These are phyloP conservation scores for Pouteria campechiana DNA, from an alignment of 179 eudicot species.

Conservation along the genomic window DNA sequence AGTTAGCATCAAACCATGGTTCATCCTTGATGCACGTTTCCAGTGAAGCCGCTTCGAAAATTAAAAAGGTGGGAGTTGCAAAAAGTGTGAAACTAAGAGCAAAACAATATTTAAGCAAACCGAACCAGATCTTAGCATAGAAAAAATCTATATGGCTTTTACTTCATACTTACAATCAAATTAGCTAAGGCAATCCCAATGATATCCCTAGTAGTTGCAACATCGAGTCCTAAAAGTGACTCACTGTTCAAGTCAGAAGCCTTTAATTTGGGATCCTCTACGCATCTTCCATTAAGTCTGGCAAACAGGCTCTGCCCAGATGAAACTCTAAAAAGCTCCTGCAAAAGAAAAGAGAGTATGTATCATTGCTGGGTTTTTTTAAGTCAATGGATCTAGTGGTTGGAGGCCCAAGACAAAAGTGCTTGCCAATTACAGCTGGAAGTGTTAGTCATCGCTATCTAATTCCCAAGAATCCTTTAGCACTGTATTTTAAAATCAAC, in stretches of 20 bases:
- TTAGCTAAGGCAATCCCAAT: slow-evolving; percentile 88
- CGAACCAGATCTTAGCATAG: not conserved
- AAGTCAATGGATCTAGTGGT: no score
- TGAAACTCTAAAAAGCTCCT: slow-evolving; percentile 85
- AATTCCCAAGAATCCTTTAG: no score
- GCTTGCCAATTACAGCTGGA: no score
- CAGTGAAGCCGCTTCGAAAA: slow-evolving; percentile 74
- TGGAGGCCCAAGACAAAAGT: no score
- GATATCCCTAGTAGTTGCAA: slow-evolving; percentile 74
- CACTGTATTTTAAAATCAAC: no score
- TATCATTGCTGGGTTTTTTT: no score
- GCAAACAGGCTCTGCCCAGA: slow-evolving; percentile 82
- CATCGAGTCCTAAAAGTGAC: slow-evolving; percentile 69
- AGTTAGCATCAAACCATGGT: slow-evolving; percentile 80
- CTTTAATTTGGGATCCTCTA: slow-evolving; percentile 77
- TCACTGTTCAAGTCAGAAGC: slow-evolving; percentile 79
- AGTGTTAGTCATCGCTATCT: no score
- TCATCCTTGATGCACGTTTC: slow-evolving; percentile 88
- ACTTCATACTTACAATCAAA: slow-evolving; percentile 81
- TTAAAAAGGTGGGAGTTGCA: not conserved
- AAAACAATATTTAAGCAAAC: not conserved
- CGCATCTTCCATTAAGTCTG: slow-evolving; percentile 83
- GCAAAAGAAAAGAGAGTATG: slow-evolving; percentile 5
- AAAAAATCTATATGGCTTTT: no score
- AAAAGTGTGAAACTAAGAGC: not conserved